Base-by-base conservation (phyloP, 352 stramenopile genomes). In the Thalassiosira mediterranea region DNA sequence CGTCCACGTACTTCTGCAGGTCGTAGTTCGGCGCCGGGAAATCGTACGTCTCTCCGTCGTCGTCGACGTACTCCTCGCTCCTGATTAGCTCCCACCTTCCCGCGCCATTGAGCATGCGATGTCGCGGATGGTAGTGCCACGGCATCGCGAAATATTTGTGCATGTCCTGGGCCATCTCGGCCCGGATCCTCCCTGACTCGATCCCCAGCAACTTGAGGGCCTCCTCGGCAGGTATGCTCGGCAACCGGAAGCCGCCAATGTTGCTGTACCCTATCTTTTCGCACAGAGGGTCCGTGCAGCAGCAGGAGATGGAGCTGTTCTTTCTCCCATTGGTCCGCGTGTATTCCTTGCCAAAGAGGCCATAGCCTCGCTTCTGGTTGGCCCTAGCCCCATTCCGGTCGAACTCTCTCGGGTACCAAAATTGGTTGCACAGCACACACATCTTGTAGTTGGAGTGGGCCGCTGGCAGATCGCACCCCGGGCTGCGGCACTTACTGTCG, bases 341-440 rank as follows among this genome's bases (percentile, higher is more conserved):
- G 34, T 13, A 42, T 13, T 42, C 7, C 13, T 7, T 13, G 34
- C 34, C 34, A 42, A 13, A 42, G 7, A 42, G 34, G 13, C 34
- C 34, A 42, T 42, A 13, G 34, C 34, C 34, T 13, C 34, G 34
- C 13, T 13, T 7, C n/a, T n/a, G n/a, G n/a, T n/a, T n/a, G n/a
- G n/a, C n/a, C n/a, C n/a, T n/a, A n/a, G n/a, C n/a, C n/a, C n/a
- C n/a, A 13, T 42, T 13, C 34, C 34, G 34, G 7, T 13, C 13
- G 34, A 13, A 7, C 7, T 42, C 34, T 7, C 34, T 7, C 13
- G 34, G 34, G 34, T 13, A 42, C 34, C 34, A 73, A 34, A 17
- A 34, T 29, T 73, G 64, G 19, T 44, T 15, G 52, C 64, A 73
- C 13, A 65, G n/a, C 1, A 73, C 21, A 23, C 64, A 73, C 44